phyloP scores from a whole-genome alignment of 2,329 filamentous ascomycete genomes.

The Mycosphaerella arachidis region DNA sequence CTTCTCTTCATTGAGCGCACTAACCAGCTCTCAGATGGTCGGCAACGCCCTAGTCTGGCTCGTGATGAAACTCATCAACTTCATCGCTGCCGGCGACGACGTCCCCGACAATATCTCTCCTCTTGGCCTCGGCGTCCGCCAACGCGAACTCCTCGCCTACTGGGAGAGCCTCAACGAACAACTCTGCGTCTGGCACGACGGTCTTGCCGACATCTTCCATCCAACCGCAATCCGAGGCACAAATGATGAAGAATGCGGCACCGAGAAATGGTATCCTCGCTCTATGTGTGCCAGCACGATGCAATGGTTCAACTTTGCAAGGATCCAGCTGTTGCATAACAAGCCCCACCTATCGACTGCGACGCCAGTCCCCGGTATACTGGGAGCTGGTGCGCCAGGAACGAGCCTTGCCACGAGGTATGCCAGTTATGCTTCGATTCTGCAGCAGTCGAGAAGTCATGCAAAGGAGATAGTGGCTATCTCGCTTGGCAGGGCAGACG shows the following conservation, averaged over 20 bases:
- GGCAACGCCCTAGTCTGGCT: slow-evolving; percentile 64
- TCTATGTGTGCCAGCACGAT: slow-evolving; percentile 65
- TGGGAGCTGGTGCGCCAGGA: slow-evolving; percentile 14
- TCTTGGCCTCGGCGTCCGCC: slow-evolving; percentile 44
- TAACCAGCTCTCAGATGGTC: slow-evolving; percentile 39
- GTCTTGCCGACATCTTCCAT: slow-evolving; percentile 56
- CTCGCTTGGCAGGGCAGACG: slow-evolving; percentile 52
- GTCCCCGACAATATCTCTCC: slow-evolving; percentile 37
- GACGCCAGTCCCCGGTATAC: not conserved
- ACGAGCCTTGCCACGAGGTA: slow-evolving; percentile 51
- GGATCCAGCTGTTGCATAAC: slow-evolving; percentile 58
- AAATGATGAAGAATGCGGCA: slow-evolving; percentile 12
- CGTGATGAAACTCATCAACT: slow-evolving; percentile 62
- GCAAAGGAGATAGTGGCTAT: slow-evolving; percentile 60
- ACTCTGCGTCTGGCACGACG: slow-evolving; percentile 56
- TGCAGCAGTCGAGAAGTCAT: slow-evolving; percentile 53
- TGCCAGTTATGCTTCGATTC: slow-evolving; percentile 53
- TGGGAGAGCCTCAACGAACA: slow-evolving; percentile 55
- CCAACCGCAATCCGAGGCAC: slow-evolving; percentile 47
- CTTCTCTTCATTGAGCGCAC: not conserved
- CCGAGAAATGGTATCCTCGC: slow-evolving; percentile 34
- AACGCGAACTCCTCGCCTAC: slow-evolving; percentile 47
- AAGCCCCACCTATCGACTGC: slow-evolving; percentile 52
- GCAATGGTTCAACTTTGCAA: slow-evolving; percentile 62
- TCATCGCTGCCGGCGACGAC: slow-evolving; percentile 55